phyloP scores from a whole-genome alignment of 352 stramenopile species.

The Phytopythium aichiense region DNA sequence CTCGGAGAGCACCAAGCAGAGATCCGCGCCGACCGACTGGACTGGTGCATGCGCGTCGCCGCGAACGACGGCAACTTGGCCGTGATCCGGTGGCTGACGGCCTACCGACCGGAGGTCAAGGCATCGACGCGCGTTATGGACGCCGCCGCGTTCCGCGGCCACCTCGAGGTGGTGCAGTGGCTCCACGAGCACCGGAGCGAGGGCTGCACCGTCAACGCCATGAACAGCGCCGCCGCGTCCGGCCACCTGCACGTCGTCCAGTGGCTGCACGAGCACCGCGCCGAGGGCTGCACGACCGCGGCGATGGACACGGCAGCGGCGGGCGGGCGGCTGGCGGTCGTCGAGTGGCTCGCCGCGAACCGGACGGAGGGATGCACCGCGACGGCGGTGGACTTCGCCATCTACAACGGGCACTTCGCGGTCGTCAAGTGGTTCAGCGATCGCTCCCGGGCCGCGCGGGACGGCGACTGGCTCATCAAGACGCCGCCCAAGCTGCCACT shows the following conservation, averaged over 20 bases:
- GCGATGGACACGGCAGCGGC: constrained; percentile 61
- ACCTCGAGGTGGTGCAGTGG: constrained; percentile 49
- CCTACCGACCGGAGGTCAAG: constrained; percentile 22
- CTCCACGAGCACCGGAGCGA: constrained; percentile 50
- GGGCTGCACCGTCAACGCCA: constrained; percentile 52
- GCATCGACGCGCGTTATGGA: constrained; percentile 55
- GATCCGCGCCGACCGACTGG: constrained; percentile 44
- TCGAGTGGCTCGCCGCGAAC: constrained; percentile 51
- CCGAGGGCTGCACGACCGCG: constrained; percentile 50
- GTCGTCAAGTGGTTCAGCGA: constrained; percentile 54
- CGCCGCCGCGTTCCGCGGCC: constrained; percentile 57
- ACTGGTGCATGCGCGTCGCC: constrained; percentile 50
- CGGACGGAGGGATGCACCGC: constrained; percentile 61
- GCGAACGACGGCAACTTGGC: constrained; percentile 33
- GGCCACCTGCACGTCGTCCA: constrained; percentile 50
- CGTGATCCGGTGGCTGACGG: constrained; percentile 35
- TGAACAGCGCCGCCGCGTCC: constrained; percentile 53
- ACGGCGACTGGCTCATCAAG: constrained; percentile 14
- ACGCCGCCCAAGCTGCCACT: not conserved
- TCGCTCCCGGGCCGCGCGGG: constrained; percentile 28
- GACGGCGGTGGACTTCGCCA: constrained; percentile 60
- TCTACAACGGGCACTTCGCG: constrained; percentile 62
- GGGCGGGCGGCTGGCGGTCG: constrained; percentile 43
- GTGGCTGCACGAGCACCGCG: constrained; percentile 51
- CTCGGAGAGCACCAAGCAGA: constrained; percentile 30